Evolutionary conservation across 139 green algal species (phyloP).

Genomic region (Ettlia oleoabundans): DNA sequence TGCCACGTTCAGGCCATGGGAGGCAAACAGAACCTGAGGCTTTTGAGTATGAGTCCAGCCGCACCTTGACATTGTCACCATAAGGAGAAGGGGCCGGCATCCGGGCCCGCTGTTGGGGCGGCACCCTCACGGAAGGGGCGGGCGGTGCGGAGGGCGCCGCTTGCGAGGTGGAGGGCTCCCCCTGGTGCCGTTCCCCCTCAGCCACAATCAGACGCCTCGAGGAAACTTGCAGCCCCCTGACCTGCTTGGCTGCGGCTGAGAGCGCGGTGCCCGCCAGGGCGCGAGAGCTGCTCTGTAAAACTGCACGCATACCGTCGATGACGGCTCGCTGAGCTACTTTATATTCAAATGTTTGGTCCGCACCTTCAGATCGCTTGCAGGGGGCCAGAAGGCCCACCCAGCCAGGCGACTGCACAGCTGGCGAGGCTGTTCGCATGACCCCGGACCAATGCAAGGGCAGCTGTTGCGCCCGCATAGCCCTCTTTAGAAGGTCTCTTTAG

Average conservation of each 20-base stretch:
- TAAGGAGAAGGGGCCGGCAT: background rate
- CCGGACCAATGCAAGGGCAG: too few relatives aligned
- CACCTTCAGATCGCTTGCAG: too few relatives aligned
- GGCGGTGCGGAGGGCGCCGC: background rate
- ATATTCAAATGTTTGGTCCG: too few relatives aligned
- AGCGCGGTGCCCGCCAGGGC: background rate
- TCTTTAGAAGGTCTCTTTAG: too few relatives aligned
- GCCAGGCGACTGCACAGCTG: too few relatives aligned
- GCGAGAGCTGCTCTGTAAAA: background rate
- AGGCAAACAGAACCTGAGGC: too few relatives aligned
- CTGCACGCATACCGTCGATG: conserved; percentile 1
- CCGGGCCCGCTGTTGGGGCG: background rate
- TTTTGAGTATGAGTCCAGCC: too few relatives aligned
- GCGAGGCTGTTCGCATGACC: too few relatives aligned
- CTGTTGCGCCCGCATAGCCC: too few relatives aligned
- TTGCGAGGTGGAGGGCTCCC: background rate
- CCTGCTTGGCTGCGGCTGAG: background rate
- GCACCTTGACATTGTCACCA: conserved; percentile 10
- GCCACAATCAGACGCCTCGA: background rate
- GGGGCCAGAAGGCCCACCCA: too few relatives aligned
- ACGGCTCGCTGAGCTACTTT: too few relatives aligned
- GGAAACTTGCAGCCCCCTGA: background rate
- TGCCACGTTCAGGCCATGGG: too few relatives aligned
- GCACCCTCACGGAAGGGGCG: background rate
- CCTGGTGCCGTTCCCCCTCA: conserved; percentile 23